phyloP scores from a whole-genome alignment of 169 alveolate species.

The Besnoitia besnoiti region DNA sequence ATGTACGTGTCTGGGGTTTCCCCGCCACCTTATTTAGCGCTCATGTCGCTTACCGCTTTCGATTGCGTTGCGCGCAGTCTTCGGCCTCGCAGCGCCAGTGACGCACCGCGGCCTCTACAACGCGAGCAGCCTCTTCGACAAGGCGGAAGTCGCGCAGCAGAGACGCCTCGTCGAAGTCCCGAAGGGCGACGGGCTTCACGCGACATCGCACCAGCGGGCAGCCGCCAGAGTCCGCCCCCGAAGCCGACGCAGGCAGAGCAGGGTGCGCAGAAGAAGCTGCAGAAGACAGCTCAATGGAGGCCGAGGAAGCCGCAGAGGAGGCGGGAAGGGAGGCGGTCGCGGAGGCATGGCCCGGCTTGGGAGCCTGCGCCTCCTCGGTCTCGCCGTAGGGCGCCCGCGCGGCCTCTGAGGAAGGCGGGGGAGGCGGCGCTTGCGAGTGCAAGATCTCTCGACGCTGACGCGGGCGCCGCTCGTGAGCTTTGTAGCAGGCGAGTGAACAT shows the following conservation, averaged over 20 bases:
- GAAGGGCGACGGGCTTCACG: neutral
- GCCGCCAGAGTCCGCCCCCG: neutral
- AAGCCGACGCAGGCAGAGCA: neutral
- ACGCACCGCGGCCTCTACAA: conserved; percentile 17
- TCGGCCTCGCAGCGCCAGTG: conserved; percentile 28
- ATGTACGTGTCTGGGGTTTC: too few relatives aligned
- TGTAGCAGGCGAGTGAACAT: conserved; percentile 30
- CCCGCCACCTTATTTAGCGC: too few relatives aligned
- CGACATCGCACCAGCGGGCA: conserved; percentile 13
- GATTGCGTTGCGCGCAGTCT: neutral
- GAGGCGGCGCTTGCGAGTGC: too few relatives aligned
- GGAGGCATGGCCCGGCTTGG: neutral
- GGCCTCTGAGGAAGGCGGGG: too few relatives aligned
- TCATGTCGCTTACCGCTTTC: neutral
- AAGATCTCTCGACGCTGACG: neutral
- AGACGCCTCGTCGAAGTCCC: neutral
- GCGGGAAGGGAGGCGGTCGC: neutral
- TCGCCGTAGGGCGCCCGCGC: too few relatives aligned
- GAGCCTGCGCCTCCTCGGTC: too few relatives aligned
- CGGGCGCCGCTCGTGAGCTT: neutral
- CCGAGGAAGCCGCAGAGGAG: neutral
- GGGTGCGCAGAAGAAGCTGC: neutral
- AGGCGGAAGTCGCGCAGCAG: conserved; percentile 23
- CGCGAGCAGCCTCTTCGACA: conserved; percentile 11
- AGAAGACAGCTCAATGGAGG: neutral